Base-by-base conservation (phyloP, 2,329 filamentous ascomycete species). In the Aspergillus sp. region DNA sequence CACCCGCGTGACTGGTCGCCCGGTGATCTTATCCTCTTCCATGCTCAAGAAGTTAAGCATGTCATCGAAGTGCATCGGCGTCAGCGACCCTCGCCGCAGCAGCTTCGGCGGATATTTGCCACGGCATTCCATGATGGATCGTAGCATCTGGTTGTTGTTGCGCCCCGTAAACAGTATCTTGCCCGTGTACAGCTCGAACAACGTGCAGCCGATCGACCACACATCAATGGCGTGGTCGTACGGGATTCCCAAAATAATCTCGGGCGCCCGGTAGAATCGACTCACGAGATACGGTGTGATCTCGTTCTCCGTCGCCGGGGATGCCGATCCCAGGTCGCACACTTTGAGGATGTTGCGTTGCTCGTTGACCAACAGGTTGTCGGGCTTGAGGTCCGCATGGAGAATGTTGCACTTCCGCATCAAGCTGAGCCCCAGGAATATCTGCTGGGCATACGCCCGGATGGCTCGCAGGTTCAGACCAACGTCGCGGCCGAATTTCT, bases 91-190 rank as follows among this genome's bases (percentile, higher is more conserved):
- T 55, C 90, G 89, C 69, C 91, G 92, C 70, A 96, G 88, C 63
- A 97, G 83, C 77, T 97, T 97, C 50, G 90, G 87, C 30, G 91
- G 93, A 64, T 97, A 88, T 77, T 93, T 96, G 70, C 95, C 95
- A 51, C 96, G 88, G 69, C 94, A 92, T 74, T 99, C 94, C 88
- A 97, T 96, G 69, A 99, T 96, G 19, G 90, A 89, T 64, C 91
- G 90, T 62, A 99, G 86, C 95, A 99, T 99, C 79, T 96, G 92
- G 73, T 99, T 99, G 81, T 99, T 99, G 79, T 91, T 95, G 65
- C 91, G 87, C 61, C 95, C 95, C 1, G 92, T 92, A 75, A 99
- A 99, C 32, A 99, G 83, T 60, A 99, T 98, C 76, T 97, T 96
- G 71, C 95, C 95, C 0, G 95, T 98, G 80, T 96, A 98, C 42